phyloP scores from a whole-genome alignment of 2,329 filamentous ascomycete genomes.

The Didymellaceae sp. region DNA sequence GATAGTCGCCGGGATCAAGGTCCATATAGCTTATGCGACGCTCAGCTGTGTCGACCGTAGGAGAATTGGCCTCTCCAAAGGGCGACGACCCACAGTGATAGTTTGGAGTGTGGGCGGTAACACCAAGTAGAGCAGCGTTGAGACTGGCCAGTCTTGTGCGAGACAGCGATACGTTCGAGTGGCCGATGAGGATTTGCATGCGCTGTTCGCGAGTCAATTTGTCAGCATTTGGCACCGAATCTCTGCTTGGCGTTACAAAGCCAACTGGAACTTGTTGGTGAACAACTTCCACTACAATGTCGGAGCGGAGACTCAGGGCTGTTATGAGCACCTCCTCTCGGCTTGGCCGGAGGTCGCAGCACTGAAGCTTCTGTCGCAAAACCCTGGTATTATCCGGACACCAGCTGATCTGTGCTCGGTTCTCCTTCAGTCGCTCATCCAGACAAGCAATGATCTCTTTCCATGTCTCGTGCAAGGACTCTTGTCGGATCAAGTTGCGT shows the following conservation, averaged over 20 bases:
- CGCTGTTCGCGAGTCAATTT: constrained; percentile 42
- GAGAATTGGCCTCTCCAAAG: constrained; percentile 34
- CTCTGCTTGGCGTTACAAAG: constrained; percentile 44
- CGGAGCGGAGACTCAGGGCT: constrained; percentile 45
- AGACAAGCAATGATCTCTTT: constrained; percentile 45
- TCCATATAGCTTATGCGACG: constrained; percentile 50
- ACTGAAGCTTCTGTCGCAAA: constrained; percentile 47
- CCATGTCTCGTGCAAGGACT: constrained; percentile 46
- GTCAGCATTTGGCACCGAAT: constrained; percentile 44
- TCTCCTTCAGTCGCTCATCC: constrained; percentile 42
- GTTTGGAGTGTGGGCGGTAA: constrained; percentile 26
- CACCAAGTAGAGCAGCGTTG: constrained; percentile 41
- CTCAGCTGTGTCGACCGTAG: constrained; percentile 30
- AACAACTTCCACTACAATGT: constrained; percentile 36
- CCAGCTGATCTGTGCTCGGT: constrained; percentile 48
- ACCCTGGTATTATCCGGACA: constrained; percentile 46
- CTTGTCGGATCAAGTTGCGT: constrained; percentile 47
- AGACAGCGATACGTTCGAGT: constrained; percentile 36
- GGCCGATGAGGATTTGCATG: constrained; percentile 46
- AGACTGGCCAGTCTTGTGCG: constrained; percentile 38
- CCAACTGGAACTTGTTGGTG: constrained; percentile 41
- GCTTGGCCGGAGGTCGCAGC: constrained; percentile 46
- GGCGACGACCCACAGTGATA: constrained; percentile 35
- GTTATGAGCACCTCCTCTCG: constrained; percentile 47
- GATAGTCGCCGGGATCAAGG: constrained; percentile 41